Conservation (phyloP, 1,139 yeast genomes). For the Debaryomyces psychrophilus region DNA sequence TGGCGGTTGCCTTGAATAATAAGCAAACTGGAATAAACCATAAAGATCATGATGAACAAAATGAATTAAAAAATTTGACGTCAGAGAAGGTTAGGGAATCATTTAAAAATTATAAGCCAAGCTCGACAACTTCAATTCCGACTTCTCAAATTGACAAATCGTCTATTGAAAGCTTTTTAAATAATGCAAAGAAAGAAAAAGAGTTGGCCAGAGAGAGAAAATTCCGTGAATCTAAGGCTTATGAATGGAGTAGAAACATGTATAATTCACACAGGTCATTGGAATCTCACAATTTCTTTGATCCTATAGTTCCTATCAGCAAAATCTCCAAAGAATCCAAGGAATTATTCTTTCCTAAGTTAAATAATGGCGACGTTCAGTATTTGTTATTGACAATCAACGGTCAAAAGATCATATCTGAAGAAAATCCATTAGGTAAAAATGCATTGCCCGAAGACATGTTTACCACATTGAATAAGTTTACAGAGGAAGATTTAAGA, state of each 20-base stretch:
- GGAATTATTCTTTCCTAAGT: constrained; percentile 17
- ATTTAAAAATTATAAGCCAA: constrained; percentile 11
- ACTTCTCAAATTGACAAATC: constrained; percentile 6
- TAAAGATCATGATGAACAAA: constrained; percentile 17
- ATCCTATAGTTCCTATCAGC: constrained; percentile 32
- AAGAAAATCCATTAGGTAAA: constrained; percentile 45
- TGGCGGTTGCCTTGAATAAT: constrained; percentile 25
- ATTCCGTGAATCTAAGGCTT: constrained; percentile 55
- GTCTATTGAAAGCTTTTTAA: constrained; percentile 41
- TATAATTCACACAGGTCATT: constrained; percentile 41
- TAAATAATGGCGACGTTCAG: constrained; percentile 24
- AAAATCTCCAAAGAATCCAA: constrained; percentile 3
- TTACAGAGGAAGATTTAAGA: constrained; percentile 35
- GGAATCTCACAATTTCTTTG: constrained; percentile 52
- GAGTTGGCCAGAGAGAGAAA: constrained; percentile 44
- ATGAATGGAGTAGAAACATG: constrained; percentile 52
- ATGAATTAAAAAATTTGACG: constrained; percentile 20
- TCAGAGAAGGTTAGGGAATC: constrained; percentile 21
- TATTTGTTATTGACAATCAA: constrained; percentile 50
- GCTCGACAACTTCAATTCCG: background rate
- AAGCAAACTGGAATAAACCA: background rate
- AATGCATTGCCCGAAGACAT: constrained; percentile 45
- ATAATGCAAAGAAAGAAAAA: constrained; percentile 44
- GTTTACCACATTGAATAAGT: constrained; percentile 45
- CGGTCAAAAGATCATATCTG: constrained; percentile 42